A percentile compares a stretch with the other conserved stretches of the same genome.
Evolutionary conservation across 192 early-diverging fungal genomes (phyloP).

Genomic region (Coemansia interrupta): DNA sequence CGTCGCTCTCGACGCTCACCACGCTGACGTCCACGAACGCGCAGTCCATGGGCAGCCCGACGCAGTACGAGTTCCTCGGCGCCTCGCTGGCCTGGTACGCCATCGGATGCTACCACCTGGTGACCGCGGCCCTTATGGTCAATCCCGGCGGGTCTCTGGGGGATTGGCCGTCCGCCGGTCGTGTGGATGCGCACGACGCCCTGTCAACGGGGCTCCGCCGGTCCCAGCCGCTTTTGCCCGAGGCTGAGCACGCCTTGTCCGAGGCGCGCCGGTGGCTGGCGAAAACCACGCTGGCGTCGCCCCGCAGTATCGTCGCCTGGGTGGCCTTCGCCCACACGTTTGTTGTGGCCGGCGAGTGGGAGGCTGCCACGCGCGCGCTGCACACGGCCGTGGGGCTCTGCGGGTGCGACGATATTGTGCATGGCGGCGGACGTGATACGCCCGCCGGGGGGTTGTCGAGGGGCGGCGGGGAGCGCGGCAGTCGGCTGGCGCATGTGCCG

Average conservation of each 20-base stretch:
- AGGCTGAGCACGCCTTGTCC: slow-evolving; percentile 32
- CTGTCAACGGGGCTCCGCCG: slow-evolving; percentile 16
- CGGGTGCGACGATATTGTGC: slow-evolving; percentile 42
- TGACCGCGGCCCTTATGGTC: slow-evolving; percentile 23
- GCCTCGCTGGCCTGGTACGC: slow-evolving; percentile 54
- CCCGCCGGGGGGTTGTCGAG: neutral
- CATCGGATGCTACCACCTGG: slow-evolving; percentile 51
- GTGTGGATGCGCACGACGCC: neutral
- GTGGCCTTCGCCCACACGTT: slow-evolving; percentile 53
- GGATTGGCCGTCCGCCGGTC: slow-evolving; percentile 38
- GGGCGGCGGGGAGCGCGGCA: slow-evolving; percentile 27
- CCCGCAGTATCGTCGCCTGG: slow-evolving; percentile 50
- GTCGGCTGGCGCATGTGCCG: slow-evolving; percentile 42
- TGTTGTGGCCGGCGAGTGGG: slow-evolving; percentile 47
- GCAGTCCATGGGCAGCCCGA: slow-evolving; percentile 35
- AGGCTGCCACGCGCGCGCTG: slow-evolving; percentile 47
- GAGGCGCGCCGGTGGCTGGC: slow-evolving; percentile 53
- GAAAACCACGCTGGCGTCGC: slow-evolving; percentile 44
- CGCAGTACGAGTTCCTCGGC: slow-evolving; percentile 51
- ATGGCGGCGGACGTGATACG: slow-evolving; percentile 37
- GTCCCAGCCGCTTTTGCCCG: slow-evolving; percentile 24
- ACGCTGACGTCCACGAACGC: slow-evolving; percentile 37
- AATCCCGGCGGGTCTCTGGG: slow-evolving; percentile 13
- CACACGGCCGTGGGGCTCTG: slow-evolving; percentile 50
- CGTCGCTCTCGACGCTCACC: slow-evolving; percentile 26